Conservation (phyloP, 345 rosid species). For the Salix viminalis region DNA sequence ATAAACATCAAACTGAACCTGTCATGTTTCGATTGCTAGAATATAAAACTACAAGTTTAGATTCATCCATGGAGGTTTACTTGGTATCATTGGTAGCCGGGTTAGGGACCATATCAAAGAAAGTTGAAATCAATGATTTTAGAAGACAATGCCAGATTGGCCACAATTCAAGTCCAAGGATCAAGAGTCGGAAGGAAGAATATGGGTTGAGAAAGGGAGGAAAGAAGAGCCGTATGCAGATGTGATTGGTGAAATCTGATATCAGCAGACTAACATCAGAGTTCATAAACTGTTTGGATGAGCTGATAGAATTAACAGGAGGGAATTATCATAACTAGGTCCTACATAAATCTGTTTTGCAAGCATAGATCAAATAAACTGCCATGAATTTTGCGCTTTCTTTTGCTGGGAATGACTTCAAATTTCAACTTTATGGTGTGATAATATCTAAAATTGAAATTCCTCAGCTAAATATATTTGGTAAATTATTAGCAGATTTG, state of each 20-base stretch:
- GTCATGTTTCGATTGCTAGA: not conserved
- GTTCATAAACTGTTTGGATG: not conserved
- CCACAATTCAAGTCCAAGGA: not conserved
- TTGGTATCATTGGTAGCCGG: not conserved
- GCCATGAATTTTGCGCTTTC: not conserved
- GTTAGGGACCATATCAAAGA: not conserved
- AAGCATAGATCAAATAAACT: not conserved
- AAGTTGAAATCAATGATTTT: not conserved
- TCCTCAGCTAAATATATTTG: not conserved
- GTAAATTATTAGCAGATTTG: not conserved
- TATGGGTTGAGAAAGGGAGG: not conserved
- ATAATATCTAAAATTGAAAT: not conserved
- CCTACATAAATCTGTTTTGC: not conserved
- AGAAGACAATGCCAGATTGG: not conserved
- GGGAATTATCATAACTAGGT: not conserved
- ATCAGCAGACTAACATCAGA: not conserved
- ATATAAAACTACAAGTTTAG: not conserved
- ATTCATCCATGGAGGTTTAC: not conserved
- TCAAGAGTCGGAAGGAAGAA: not conserved
- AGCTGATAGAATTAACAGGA: not conserved
- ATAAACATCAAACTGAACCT: not conserved
- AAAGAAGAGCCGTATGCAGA: not conserved
- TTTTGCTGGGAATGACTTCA: not conserved
- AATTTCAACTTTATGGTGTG: not conserved
- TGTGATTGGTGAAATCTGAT: not conserved